Evolutionary conservation across 2,329 filamentous ascomycete genomes (phyloP).

Genomic region (Chalara sp.): DNA sequence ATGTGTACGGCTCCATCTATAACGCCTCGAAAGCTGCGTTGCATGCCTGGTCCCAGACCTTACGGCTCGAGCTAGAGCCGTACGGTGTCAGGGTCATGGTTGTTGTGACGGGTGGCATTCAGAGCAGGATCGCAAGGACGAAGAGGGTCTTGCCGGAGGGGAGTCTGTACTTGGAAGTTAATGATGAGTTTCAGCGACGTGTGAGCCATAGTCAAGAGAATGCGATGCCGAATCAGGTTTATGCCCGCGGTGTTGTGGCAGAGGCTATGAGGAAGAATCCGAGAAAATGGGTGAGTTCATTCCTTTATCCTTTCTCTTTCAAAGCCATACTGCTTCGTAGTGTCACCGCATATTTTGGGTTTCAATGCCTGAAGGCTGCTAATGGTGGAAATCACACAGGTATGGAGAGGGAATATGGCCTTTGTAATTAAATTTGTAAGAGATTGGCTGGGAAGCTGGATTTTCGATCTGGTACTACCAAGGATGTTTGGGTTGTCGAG

Average conservation of each 20-base stretch:
- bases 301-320: too few relatives aligned
- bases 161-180: conserved; percentile 18
- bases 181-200: conserved; percentile 12
- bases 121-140: conserved; percentile 15
- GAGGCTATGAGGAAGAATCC: conserved; percentile 16
- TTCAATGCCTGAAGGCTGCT: too few relatives aligned
- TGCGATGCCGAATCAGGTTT: conserved; percentile 16
- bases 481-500: conserved; percentile 19
- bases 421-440: conserved; percentile 14
- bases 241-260: conserved; percentile 20
- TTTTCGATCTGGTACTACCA: conserved; percentile 20
- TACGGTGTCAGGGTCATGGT: conserved; percentile 20
- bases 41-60: conserved; percentile 14
- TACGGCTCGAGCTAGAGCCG: conserved; percentile 23
- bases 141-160: conserved; percentile 8
- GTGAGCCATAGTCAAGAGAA: conserved; percentile 19
- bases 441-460: conserved; percentile 16
- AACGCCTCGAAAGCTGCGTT: conserved; percentile 82
- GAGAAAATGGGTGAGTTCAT: conserved; percentile 10
- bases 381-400: not conserved
- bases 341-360: too few relatives aligned
- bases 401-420: conserved; percentile 19
- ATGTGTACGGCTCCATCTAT: conserved; percentile 81
- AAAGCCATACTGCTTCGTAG: too few relatives aligned
- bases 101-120: conserved; percentile 19